A percentile compares a stretch with the other conserved stretches of the same genome.
phyloP scores from a whole-genome alignment of 2,329 filamentous ascomycete species.

The Berkeleyomyces rouxiae region DNA sequence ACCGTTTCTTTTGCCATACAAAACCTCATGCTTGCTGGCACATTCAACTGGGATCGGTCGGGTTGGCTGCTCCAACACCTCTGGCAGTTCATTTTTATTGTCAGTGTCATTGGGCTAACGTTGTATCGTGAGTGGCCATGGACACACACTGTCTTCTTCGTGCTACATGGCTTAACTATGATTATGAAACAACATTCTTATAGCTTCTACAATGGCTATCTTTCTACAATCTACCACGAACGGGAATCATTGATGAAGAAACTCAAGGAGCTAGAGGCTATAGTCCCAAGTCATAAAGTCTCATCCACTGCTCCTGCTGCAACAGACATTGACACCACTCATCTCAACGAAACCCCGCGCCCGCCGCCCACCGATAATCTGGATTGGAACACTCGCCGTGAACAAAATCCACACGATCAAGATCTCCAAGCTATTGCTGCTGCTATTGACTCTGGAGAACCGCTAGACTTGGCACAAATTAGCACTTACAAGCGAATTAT shows the following conservation, averaged over 20 bases:
- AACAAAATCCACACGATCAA: constrained; percentile 38
- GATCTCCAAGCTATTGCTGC: constrained; percentile 32
- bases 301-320: constrained; percentile 15
- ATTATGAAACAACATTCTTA: constrained; percentile 77
- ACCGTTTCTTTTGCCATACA: constrained; percentile 51
- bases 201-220: constrained; percentile 61
- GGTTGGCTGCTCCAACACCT: constrained; percentile 63
- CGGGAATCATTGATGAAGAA: constrained; percentile 28
- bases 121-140: constrained; percentile 62
- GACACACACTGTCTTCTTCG: constrained; percentile 67
- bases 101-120: constrained; percentile 45
- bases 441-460: constrained; percentile 27
- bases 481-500: constrained; percentile 48
- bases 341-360: constrained; percentile 15
- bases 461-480: constrained; percentile 46
- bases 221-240: constrained; percentile 42
- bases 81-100: constrained; percentile 53
- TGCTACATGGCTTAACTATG: constrained; percentile 57
- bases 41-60: constrained; percentile 46
- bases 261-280: constrained; percentile 38
- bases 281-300: constrained; percentile 4
- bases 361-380: constrained; percentile 2
- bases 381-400: constrained; percentile 16
- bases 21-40: constrained; percentile 38
- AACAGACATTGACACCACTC: constrained; percentile 10